Evolutionary conservation across 208 protist genomes (phyloP), one percentile per base, ranked within the genome.

Genomic region (Leishmania lainsoni): DNA sequence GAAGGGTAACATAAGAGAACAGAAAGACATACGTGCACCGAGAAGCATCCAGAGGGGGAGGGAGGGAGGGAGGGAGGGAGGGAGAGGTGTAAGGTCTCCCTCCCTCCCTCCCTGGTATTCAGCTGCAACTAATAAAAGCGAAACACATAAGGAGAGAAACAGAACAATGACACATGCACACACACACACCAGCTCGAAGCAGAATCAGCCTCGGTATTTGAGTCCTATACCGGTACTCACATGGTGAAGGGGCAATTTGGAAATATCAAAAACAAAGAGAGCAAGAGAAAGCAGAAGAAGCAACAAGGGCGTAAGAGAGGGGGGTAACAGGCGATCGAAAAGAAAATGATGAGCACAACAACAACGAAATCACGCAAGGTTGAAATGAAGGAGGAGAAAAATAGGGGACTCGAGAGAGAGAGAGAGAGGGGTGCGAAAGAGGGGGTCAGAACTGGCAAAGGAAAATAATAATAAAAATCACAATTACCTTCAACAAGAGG

Each of bases 381-480:
- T 22, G 26, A 65, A n/a, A 65, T 4, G 59, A 35, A 22, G 59
- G 22, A 20, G 35, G 35, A 8, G 26, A n/a, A 42, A 42, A 22
- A 3, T 8, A 70, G 16, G 5, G 66, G 29, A 39, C 12, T 17
- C 35, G 32, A 48, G 66, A 26, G 2, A 5, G 61, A 51, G 75
- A 79, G 20, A 39, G 35, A 61, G 75, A 70, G 42, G 26, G 14
- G 39, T 56, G 22, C 22, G 54, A 58, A 26, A 16, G 54, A 58
- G 54, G 54, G 22, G 54, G 17, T 58, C 54, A 22, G 54, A 58
- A 26, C 58, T 48, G 32, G 72, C 35, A 76, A 9, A 71, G 32
- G 32, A 39, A 72, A 52, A 59, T 29, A 73, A 72, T n/a, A n/a
- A n/a, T n/a, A 71, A 71, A 48, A 56, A 78, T 9, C 49, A 83